These are phyloP conservation scores for Exsudoporus frostii DNA, from an alignment of 768 basidiomycete genomes.

Conservation along the genomic window DNA sequence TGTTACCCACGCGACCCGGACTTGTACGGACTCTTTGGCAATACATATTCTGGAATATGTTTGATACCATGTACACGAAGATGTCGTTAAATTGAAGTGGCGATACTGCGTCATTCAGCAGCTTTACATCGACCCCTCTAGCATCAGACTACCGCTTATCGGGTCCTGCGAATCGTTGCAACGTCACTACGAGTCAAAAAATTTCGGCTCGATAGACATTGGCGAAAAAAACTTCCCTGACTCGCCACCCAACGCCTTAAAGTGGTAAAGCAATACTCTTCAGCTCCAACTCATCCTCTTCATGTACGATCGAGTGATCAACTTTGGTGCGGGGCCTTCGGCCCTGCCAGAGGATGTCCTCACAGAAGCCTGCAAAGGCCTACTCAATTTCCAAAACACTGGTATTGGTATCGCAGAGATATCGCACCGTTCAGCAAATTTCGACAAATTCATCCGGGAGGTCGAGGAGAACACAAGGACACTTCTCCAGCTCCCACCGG, in stretches of 20 bases:
- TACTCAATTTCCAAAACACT: conserved; percentile 87
- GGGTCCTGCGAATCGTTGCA: neutral
- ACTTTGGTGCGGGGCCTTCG: conserved; percentile 95
- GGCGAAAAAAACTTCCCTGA: neutral
- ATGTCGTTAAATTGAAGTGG: neutral
- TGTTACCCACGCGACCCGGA: neutral
- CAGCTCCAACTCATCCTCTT: neutral
- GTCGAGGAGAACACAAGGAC: conserved; percentile 66
- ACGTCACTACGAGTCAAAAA: neutral
- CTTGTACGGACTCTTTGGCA: neutral
- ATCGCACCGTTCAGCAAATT: conserved; percentile 92
- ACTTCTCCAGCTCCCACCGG: conserved; percentile 77
- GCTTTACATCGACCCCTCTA: neutral
- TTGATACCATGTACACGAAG: neutral
- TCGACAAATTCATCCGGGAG: conserved; percentile 61
- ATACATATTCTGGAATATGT: neutral
- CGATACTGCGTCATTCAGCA: neutral
- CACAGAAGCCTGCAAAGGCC: conserved; percentile 72
- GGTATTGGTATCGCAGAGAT: conserved; percentile 97
- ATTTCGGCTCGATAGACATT: neutral
- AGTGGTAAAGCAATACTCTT: neutral
- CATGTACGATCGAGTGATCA: conserved; percentile 55
- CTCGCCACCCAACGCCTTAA: neutral
- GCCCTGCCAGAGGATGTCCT: conserved; percentile 86
- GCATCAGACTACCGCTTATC: neutral